Evolutionary conservation across 2,329 filamentous ascomycete species (phyloP).

Genomic region (Colletotrichum paranaense): DNA sequence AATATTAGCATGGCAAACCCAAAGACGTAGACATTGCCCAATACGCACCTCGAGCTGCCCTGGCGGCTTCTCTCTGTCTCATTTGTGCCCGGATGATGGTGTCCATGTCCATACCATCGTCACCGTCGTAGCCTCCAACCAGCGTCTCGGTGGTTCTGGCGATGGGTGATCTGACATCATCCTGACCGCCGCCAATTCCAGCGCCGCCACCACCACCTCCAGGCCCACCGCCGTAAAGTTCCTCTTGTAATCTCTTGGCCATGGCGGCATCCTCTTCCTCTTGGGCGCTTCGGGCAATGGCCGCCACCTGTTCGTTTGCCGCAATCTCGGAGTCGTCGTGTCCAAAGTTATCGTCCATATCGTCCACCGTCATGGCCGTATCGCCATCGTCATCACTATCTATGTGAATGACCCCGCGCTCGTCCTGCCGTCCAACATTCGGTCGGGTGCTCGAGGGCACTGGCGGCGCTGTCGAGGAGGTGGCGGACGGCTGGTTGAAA

Average conservation of each 20-base stretch:
- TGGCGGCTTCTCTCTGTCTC: slow-evolving; percentile 47
- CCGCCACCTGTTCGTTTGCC: slow-evolving; percentile 47
- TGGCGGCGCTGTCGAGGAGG: slow-evolving; percentile 44
- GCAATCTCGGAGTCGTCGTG: slow-evolving; percentile 49
- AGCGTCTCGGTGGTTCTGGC: slow-evolving; percentile 91
- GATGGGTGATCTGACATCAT: slow-evolving; percentile 88
- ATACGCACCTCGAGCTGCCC: slow-evolving; percentile 38
- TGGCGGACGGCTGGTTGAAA: slow-evolving; percentile 52
- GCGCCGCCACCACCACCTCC: slow-evolving; percentile 46
- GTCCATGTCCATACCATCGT: slow-evolving; percentile 68
- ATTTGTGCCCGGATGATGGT: slow-evolving; percentile 71
- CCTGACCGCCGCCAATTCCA: slow-evolving; percentile 57
- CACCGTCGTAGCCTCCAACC: slow-evolving; percentile 71
- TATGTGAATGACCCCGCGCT: slow-evolving; percentile 75
- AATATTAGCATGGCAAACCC: not conserved
- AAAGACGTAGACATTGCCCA: slow-evolving; percentile 11
- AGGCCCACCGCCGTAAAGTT: slow-evolving; percentile 75
- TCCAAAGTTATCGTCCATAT: slow-evolving; percentile 50
- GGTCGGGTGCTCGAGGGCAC: slow-evolving; percentile 42
- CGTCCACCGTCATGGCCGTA: slow-evolving; percentile 50
- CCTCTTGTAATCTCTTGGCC: slow-evolving; percentile 90
- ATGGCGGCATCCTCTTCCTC: slow-evolving; percentile 94
- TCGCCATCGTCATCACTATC: slow-evolving; percentile 80
- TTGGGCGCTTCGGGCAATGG: slow-evolving; percentile 60
- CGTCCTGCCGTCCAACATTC: slow-evolving; percentile 59